These are phyloP conservation scores for Geotrichum aggregatum DNA, from an alignment of 1,139 yeast genomes.

Conservation along the genomic window DNA sequence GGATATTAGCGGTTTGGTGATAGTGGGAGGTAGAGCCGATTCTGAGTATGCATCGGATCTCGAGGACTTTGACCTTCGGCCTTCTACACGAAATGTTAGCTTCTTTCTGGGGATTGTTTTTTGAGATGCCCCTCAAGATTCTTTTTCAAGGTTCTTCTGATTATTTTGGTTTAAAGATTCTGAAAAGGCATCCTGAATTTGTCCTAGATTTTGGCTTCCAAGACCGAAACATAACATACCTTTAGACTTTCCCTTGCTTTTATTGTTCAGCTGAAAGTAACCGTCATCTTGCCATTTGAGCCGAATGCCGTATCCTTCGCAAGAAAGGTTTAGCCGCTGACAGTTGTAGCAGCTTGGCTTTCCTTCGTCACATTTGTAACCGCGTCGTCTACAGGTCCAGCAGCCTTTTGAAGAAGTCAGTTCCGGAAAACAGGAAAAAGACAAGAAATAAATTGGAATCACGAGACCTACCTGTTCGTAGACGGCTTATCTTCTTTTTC, in stretches of 20 bases:
- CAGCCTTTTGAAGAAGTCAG: slow-evolving; percentile 52
- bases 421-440: too few species aligned
- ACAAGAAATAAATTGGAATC: background rate
- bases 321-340: slow-evolving; percentile 25
- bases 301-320: slow-evolving; percentile 34
- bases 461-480: slow-evolving; percentile 30
- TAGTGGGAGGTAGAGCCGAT: background rate
- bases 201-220: background rate
- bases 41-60: background rate
- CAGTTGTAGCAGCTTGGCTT: slow-evolving; percentile 33
- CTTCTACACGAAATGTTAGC: too few species aligned
- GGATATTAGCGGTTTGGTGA: background rate
- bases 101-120: too few species aligned
- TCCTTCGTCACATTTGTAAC: slow-evolving; percentile 80
- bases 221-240: background rate
- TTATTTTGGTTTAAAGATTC: too few species aligned
- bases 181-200: background rate
- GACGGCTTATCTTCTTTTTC: slow-evolving; percentile 30
- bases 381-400: slow-evolving; percentile 70
- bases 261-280: slow-evolving; percentile 15
- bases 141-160: too few species aligned
- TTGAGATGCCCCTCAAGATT: too few species aligned
- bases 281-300: slow-evolving; percentile 32
- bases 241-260: slow-evolving; percentile 8
- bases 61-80: too few species aligned